Evolutionary conservation across 2,329 filamentous ascomycete species (phyloP).

Genomic region (Aspergillus luchuensis): DNA sequence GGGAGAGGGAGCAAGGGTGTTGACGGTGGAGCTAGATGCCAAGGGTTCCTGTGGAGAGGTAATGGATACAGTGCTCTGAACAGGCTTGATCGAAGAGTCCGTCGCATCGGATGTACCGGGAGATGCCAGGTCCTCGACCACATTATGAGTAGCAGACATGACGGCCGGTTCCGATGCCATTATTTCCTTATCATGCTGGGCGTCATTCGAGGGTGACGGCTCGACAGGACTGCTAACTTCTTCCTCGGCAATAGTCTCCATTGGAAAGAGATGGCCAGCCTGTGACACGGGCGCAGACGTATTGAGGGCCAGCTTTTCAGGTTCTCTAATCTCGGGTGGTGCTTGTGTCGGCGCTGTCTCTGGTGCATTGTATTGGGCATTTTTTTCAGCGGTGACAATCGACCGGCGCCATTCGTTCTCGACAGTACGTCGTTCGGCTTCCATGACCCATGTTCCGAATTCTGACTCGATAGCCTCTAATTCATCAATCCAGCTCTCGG

Average conservation of each 20-base stretch:
- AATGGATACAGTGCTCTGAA: background rate
- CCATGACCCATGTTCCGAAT: conserved; percentile 78
- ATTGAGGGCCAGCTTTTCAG: background rate
- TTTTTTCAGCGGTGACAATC: conserved; percentile 15
- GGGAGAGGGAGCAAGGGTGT: background rate
- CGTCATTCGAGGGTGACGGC: background rate
- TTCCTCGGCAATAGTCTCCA: conserved; percentile 30
- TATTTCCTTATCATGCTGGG: background rate
- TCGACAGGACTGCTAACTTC: conserved; percentile 17
- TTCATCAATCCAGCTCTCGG: conserved; percentile 81
- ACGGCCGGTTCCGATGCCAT: background rate
- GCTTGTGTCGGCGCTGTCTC: background rate
- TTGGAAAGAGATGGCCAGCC: conserved; percentile 15
- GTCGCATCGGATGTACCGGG: background rate
- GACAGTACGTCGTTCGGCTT: conserved; percentile 72
- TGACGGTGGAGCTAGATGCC: background rate
- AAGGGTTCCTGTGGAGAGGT: background rate
- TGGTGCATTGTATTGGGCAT: background rate
- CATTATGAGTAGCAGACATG: background rate
- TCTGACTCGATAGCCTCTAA: conserved; percentile 78
- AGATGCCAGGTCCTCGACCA: background rate
- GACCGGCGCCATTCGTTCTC: conserved; percentile 59
- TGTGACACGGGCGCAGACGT: conserved; percentile 11
- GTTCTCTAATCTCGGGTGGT: conserved; percentile 1
- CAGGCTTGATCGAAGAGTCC: background rate